Evolutionary conservation across 768 basidiomycete species (phyloP), one percentile per base, ranked within the genome.

Genomic region (Lentinula lateritia): DNA sequence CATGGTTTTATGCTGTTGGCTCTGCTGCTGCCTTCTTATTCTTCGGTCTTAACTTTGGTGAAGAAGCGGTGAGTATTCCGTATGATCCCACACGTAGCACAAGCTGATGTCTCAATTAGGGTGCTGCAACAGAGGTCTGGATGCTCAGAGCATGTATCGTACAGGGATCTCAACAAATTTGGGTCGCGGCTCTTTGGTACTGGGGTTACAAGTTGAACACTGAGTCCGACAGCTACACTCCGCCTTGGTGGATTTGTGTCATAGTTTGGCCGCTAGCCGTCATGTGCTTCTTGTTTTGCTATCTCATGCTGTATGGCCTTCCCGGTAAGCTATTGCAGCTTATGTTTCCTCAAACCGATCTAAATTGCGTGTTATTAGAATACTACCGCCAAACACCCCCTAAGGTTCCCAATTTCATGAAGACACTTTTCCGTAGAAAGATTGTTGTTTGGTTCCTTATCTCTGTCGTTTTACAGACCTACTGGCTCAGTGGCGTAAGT

Each of bases 1-100:
- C 92, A 1, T 97, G 94, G 94, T 85, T 78, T 52, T 97, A 97
- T 74, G 95, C 95, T 38, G 73, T 94, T 57, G 94, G 90, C n/a
- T 96, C 95, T 34, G 89, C 95, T 15, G 95, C 92, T 45, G 89
- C 92, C 10, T 97, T 96, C 81, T 76, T 87, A 54, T 96, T 93
- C 83, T 97, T 97, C 69, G 95, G 95, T 69, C 82, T 95, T 65
- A 97, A 97, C 74, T 97, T 97, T 72, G 95, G 95, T 73, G 95
- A 97, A 78, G 95, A 96, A 81, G 95, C 94, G 20, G 90, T 90
- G 73, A 56, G 80, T 76, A 50, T 5, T 18, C 20, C n/a, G 8
- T 6, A 43, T 6, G n/a, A 20, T 52, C n/a, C 34, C 32, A 59
- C 1, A 45, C 53, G 62, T 48, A 8, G 1, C 16, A 5, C 6